Conservation (phyloP, 768 basidiomycete genomes). For the Amanita pallidorosea region DNA sequence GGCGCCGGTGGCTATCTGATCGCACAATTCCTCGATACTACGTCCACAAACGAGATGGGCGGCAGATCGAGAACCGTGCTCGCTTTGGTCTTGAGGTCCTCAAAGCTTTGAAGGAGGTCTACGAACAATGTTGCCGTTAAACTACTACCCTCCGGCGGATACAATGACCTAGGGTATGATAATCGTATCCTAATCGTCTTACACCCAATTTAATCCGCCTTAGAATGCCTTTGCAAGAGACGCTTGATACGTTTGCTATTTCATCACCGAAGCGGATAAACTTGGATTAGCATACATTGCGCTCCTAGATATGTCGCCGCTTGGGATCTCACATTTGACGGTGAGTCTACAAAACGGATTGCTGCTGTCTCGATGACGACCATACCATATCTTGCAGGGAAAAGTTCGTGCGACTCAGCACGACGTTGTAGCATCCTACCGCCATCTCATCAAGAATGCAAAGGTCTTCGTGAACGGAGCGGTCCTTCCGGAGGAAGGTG, state of each 20-base stretch:
- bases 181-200: background rate
- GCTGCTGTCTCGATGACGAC: background rate
- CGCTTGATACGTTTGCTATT: constrained; percentile 32
- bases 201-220: background rate
- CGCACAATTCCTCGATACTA: constrained; percentile 40
- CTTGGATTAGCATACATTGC: constrained; percentile 22
- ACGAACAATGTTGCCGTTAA: constrained; percentile 35
- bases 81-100: constrained; percentile 43
- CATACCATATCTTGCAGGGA: constrained; percentile 16
- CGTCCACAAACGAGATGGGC: constrained; percentile 44
- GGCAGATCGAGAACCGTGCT: constrained; percentile 46
- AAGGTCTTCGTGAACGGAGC: constrained; percentile 26
- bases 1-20: constrained; percentile 34
- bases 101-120: constrained; percentile 28
- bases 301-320: constrained; percentile 17
- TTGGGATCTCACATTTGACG: constrained; percentile 18
- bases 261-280: constrained; percentile 28
- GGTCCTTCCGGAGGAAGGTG: constrained; percentile 26
- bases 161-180: no score
- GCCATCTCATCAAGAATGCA: constrained; percentile 22
- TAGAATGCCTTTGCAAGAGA: constrained; percentile 34
- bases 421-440: constrained; percentile 27
- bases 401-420: no score
- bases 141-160: constrained; percentile 31
- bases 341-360: constrained; percentile 10